Evolutionary conservation across 2,329 filamentous ascomycete species (phyloP).

Genomic region (Bipolaris cookei): DNA sequence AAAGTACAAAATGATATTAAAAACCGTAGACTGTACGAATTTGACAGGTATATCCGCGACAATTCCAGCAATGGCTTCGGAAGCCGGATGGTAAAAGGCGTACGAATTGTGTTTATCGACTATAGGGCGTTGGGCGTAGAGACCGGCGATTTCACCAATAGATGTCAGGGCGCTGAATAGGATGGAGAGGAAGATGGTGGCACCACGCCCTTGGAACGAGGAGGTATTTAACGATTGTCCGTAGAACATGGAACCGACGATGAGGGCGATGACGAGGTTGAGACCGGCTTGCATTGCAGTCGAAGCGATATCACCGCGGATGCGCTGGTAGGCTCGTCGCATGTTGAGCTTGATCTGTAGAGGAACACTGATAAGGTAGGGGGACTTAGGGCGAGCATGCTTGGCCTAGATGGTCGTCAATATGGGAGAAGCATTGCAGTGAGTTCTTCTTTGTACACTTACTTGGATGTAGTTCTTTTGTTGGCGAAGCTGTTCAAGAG

Average conservation of each 20-base stretch:
- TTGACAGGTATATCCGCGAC: conserved; percentile 84
- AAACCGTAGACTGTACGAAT: conserved; percentile 70
- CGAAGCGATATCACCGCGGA: conserved; percentile 43
- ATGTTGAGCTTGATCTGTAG: conserved; percentile 51
- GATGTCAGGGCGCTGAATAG: conserved; percentile 65
- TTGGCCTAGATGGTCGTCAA: conserved; percentile 51
- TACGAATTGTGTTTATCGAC: conserved; percentile 89
- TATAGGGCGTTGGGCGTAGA: conserved; percentile 86
- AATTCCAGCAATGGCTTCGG: conserved; percentile 84
- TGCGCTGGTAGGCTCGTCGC: conserved; percentile 42
- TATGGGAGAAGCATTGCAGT: not conserved
- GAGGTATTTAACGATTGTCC: conserved; percentile 57
- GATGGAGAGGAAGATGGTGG: conserved; percentile 66
- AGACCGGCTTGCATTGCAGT: conserved; percentile 50
- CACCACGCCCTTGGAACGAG: conserved; percentile 62
- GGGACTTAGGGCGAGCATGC: conserved; percentile 61
- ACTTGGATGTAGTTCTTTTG: conserved; percentile 56
- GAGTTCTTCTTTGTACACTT: not conserved
- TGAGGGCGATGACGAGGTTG: conserved; percentile 64
- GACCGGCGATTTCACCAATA: conserved; percentile 57
- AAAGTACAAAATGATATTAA: conserved; percentile 85
- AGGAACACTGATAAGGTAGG: conserved; percentile 63
- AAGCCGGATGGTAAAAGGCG: conserved; percentile 85
- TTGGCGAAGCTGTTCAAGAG: conserved; percentile 44
- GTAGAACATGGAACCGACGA: conserved; percentile 68